Base-by-base conservation (phyloP, 140 eudicot genomes). In the Stevia rebaudiana region DNA sequence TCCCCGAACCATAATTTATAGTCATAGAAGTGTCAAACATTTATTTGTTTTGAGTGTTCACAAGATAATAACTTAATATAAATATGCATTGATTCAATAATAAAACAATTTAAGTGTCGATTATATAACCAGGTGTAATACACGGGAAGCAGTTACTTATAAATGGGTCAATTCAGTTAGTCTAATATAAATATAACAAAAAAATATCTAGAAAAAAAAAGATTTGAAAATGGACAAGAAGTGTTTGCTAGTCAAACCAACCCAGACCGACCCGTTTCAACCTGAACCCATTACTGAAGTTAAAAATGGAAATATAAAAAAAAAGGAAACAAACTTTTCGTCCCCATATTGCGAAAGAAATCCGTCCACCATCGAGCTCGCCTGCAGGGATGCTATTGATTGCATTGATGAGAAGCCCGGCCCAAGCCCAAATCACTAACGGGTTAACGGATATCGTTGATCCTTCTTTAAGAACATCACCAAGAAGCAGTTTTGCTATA, bases 361-460 rank as follows among this genome's bases (percentile, higher is more conserved):
- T 94, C 18, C 99, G 86, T 41, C 99, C 99, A 16, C 99, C 99
- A 53, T 94, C 99, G 30, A 88, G 83, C 80, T 94, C 99, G 61
- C 99, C 99, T 11, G 99, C 99, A 28, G 99, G 99, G 24, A 94
- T 85, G 80, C 99, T 94, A 78, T 94, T 94, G 60, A 94, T 85
- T 22, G 99, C 99, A 63, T 94, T 94, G 15, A 94, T 94, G 21
- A 94, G 88, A 71, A 94, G 95, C 37, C 99, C 99, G 12, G 99
- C 99, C 99, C 97, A 88, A 16, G 99, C 95, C 97, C 97, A 94
- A 52, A 94, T 65, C 19, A 88, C 94, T n/a, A 94, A 81, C 16
- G 99, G 99, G 76, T 94, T 94, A 18, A 94, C 63, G 13, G 95
- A 81, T 74, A 94, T 41, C 3, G 86, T 82, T 36, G 89, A 75